Base-by-base conservation (phyloP, 768 basidiomycete genomes). In the Russula compacta region DNA sequence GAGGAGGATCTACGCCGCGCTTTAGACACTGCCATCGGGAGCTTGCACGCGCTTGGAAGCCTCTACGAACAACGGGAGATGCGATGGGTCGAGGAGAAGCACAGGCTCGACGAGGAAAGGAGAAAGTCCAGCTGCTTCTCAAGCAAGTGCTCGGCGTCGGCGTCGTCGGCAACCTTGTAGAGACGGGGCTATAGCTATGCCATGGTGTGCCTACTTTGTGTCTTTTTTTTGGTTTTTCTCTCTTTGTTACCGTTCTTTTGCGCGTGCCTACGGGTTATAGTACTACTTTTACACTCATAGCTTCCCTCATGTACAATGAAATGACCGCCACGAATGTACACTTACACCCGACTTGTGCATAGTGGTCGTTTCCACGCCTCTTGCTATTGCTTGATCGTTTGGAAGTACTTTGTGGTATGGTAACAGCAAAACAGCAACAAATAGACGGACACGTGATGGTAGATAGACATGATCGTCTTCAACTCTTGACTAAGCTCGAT, bases 81-180 rank as follows among this genome's bases (percentile, higher is more conserved):
- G 51, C 75, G 88, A 44, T 87, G 87, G 83, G 72, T 77, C 42
- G 85, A 87, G 15, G 88, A 89, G 73, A 84, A 89, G 79, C 71
- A 77, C 29, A 75, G 81, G 59, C 76, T 87, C 59, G 75, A 77
- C 51, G 83, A 85, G 33, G 89, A 92, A 76, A 86, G 14, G 85
- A 87, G 67, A 72, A 77, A 17, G 82, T 90, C 3, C 84, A 86
- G 65, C 65, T 87, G 56, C 71, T 90, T 44, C 72, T 92, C 52
- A 75, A 75, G 65, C 87, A 90, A 71, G 81, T 85, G 4, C 72
- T 89, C 21, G 80, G 72, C 44, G 64, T 60, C 3, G 56, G 56
- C 51, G 56, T 58, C 46, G 61, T 62, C 9, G 61, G 61, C n/a
- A 56, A 61, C 50, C 55, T 61, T 15, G 43, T 61, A 29, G 60